Evolutionary conservation across 2,329 filamentous ascomycete species (phyloP).

Genomic region (Madurella mycetomatis): DNA sequence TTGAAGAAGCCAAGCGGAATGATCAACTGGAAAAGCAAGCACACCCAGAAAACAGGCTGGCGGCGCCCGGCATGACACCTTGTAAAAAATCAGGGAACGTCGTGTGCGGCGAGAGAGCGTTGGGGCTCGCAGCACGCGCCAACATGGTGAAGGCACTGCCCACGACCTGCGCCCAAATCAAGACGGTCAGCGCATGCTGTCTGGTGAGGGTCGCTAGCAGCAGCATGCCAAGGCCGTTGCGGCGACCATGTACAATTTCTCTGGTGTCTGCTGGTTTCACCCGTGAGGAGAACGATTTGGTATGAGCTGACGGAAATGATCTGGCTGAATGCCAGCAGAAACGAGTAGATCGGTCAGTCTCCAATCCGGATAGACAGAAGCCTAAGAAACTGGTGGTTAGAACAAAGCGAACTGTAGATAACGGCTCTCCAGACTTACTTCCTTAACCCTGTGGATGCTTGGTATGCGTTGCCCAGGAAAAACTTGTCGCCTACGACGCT

Average conservation of each 20-base stretch:
- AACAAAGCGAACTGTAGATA: neutral
- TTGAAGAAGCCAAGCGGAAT: slow-evolving; percentile 55
- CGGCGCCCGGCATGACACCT: slow-evolving; percentile 41
- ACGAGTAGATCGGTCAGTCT: slow-evolving; percentile 61
- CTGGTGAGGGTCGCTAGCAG: slow-evolving; percentile 61
- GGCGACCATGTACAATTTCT: slow-evolving; percentile 57
- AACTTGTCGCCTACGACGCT: slow-evolving; percentile 33
- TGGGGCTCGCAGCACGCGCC: slow-evolving; percentile 56
- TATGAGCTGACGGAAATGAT: slow-evolving; percentile 64
- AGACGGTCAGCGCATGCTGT: slow-evolving; percentile 59
- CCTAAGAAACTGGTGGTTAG: slow-evolving; percentile 2
- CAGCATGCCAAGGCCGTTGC: slow-evolving; percentile 64
- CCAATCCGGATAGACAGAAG: slow-evolving; percentile 50
- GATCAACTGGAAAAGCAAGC: slow-evolving; percentile 51
- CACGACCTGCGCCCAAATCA: slow-evolving; percentile 58
- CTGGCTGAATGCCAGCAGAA: slow-evolving; percentile 58
- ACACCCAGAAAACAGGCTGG: slow-evolving; percentile 58
- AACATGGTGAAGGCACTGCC: slow-evolving; percentile 60
- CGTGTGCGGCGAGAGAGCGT: slow-evolving; percentile 55
- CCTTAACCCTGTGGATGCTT: slow-evolving; percentile 53
- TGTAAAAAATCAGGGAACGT: slow-evolving; percentile 60
- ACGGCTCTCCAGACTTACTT: slow-evolving; percentile 34
- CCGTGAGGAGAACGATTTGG: slow-evolving; percentile 63
- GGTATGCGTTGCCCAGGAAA: slow-evolving; percentile 38
- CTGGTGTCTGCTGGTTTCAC: slow-evolving; percentile 56